A percentile compares a stretch with the other conserved stretches of the same genome.
Conservation (phyloP, 352 stramenopile species). For the Globisporangium echinulatum region DNA sequence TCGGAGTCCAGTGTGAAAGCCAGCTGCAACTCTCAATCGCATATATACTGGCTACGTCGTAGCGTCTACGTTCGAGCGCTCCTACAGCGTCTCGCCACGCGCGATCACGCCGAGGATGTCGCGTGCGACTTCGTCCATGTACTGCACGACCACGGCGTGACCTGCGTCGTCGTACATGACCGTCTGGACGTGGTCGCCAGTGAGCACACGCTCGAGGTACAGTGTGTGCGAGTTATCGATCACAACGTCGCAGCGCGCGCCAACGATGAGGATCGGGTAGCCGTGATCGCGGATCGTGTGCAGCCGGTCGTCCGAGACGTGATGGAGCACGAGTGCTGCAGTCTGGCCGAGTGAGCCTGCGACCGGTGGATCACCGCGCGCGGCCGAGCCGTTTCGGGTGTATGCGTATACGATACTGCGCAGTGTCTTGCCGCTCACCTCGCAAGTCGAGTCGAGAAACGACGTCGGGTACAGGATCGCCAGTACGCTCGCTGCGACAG, state of each 20-base stretch:
- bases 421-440: background rate
- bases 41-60: background rate
- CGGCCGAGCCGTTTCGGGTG: conserved; percentile 17
- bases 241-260: conserved; percentile 9
- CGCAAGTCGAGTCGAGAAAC: conserved; percentile 22
- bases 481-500: conserved; percentile 37
- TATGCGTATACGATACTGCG: too few relatives aligned
- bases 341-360: background rate
- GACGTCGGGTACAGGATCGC: conserved; percentile 40
- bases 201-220: conserved; percentile 15
- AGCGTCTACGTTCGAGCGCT: background rate
- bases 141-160: conserved; percentile 36
- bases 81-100: background rate
- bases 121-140: conserved; percentile 26
- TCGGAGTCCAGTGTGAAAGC: too few relatives aligned
- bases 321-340: conserved; percentile 6
- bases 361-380: conserved; percentile 8
- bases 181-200: conserved; percentile 29
- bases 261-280: conserved; percentile 42
- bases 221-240: conserved; percentile 32
- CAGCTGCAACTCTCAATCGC: background rate
- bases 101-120: background rate
- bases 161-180: conserved; percentile 36
- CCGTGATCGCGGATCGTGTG: conserved; percentile 26
- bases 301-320: conserved; percentile 29